Base-by-base conservation (phyloP, 176 grass and related monocot genomes). In the Paspalum notatum region DNA sequence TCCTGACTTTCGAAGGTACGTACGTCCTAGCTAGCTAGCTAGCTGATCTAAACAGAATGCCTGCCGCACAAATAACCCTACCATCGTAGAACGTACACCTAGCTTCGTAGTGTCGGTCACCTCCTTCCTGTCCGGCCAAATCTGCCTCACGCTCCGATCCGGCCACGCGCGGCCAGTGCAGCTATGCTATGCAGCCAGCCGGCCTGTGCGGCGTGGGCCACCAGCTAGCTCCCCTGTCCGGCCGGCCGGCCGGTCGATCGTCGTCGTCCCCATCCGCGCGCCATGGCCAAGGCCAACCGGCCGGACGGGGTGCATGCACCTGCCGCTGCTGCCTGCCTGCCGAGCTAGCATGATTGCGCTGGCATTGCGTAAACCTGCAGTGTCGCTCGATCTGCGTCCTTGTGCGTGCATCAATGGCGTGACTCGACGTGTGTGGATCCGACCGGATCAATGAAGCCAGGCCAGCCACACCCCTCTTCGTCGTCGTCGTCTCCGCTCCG, bases 361-460 rank as follows among this genome's bases (percentile, higher is more conserved):
- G 56, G 27, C 46, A 9, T 71, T 50, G 68, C 68, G 14, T 32
- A 24, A 70, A 22, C 42, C 55, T 18, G n/a, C 52, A 18, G 64
- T 22, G 43, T 7, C 43, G 6, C 21, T 44, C 20, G 65, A 45
- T n/a, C 41, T 7, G 43, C 41, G 15, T 12, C 12, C 12, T 7
- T 12, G 44, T 37, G 60, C 17, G 44, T n/a, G 60, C 17, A 40
- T 20, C 32, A 44, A 79, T 42, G 26, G 76, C 42, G 72, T 59
- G 62, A 24, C 44, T 52, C 46, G 51, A 54, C 53, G 4, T 45
- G 75, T 83, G 50, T 79, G 86, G 77, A 68, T 88, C 81, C 81
- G 75, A 84, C 86, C 68, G 10, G 81, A 80, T 39, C 69, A 54
- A 75, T 8, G 55, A 22, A 52, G 15, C 53, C 4, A 68, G 26